Evolutionary conservation across 1,284 basidiomycete species (phyloP).

Genomic region (Fomitopsis pinicola): DNA sequence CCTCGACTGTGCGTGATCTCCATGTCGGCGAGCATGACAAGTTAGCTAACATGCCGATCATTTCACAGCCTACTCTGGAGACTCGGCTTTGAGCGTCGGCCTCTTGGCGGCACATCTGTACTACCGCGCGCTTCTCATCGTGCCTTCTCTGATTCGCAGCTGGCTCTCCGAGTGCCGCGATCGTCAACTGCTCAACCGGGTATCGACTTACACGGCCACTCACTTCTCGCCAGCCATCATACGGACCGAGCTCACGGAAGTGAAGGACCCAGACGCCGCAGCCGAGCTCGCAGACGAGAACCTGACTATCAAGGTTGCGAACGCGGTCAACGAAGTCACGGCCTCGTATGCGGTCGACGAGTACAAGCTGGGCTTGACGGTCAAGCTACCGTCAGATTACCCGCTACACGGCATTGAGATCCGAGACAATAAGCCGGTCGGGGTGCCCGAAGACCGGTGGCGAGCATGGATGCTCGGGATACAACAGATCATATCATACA

Average conservation of each 20-base stretch:
- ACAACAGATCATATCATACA: conserved; percentile 86
- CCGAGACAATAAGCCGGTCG: conserved; percentile 80
- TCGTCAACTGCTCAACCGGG: conserved; percentile 74
- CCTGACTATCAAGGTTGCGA: conserved; percentile 73
- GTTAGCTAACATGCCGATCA: conserved; percentile 3
- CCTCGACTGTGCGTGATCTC: conserved; percentile 60
- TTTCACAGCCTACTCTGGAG: conserved; percentile 56
- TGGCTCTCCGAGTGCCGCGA: conserved; percentile 92
- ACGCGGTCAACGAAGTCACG: conserved; percentile 69
- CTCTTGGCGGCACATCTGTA: conserved; percentile 88
- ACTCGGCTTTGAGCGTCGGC: conserved; percentile 50
- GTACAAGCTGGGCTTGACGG: conserved; percentile 86
- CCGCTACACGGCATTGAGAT: conserved; percentile 89
- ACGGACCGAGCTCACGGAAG: conserved; percentile 72
- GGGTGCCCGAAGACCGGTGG: conserved; percentile 90
- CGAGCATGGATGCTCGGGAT: conserved; percentile 92
- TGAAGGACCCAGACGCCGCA: conserved; percentile 62
- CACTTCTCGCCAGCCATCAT: conserved; percentile 92
- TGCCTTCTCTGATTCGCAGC: conserved; percentile 79
- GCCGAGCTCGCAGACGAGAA: conserved; percentile 78
- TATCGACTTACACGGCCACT: conserved; percentile 79
- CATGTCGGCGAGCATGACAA: background rate
- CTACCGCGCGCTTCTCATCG: conserved; percentile 76
- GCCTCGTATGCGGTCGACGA: conserved; percentile 91
- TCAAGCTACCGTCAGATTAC: conserved; percentile 89